Evolutionary conservation across 1,284 basidiomycete genomes (phyloP).

Genomic region (Sporisorium reilianum): DNA sequence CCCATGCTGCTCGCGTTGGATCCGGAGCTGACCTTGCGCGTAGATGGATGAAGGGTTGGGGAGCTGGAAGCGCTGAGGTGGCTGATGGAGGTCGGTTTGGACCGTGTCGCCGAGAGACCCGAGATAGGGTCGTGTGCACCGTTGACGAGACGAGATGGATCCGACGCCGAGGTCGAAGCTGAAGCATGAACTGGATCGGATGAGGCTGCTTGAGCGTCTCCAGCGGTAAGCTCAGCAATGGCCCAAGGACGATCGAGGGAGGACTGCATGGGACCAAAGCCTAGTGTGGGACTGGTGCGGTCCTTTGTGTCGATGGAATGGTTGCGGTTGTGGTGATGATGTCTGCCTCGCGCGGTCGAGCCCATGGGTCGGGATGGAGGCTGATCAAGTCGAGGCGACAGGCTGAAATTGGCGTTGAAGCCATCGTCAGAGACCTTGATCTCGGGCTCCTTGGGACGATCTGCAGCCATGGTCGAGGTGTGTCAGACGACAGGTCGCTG

Average conservation of each 20-base stretch:
- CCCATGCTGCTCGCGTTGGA: constrained; percentile 35
- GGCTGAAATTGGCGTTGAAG: constrained; percentile 47
- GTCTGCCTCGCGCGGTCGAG: constrained; percentile 23
- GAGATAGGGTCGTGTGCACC: constrained; percentile 21
- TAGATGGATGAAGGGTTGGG: constrained; percentile 17
- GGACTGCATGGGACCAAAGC: constrained; percentile 42
- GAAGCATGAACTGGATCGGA: constrained; percentile 15
- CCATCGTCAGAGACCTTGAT: constrained; percentile 49
- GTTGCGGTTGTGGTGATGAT: constrained; percentile 46
- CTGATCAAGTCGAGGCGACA: constrained; percentile 42
- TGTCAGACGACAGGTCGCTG: too few species aligned
- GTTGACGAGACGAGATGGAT: constrained; percentile 27
- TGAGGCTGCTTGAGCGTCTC: constrained; percentile 7
- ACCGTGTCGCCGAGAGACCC: constrained; percentile 12
- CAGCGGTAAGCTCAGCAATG: constrained; percentile 19
- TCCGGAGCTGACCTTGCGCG: constrained; percentile 38
- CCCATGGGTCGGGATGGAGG: constrained; percentile 28
- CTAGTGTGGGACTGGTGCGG: constrained; percentile 53
- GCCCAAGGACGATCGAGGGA: constrained; percentile 32
- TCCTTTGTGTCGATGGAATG: constrained; percentile 57
- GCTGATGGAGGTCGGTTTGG: constrained; percentile 15
- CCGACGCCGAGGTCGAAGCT: constrained; percentile 17
- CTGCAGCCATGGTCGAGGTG: constrained; percentile 26
- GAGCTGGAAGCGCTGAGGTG: constrained; percentile 19
- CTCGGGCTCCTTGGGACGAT: constrained; percentile 39